A percentile compares a stretch with the other conserved stretches of the same genome.
phyloP scores from a whole-genome alignment of 148 eudicot species.

The Dysphania ambrosioides region DNA sequence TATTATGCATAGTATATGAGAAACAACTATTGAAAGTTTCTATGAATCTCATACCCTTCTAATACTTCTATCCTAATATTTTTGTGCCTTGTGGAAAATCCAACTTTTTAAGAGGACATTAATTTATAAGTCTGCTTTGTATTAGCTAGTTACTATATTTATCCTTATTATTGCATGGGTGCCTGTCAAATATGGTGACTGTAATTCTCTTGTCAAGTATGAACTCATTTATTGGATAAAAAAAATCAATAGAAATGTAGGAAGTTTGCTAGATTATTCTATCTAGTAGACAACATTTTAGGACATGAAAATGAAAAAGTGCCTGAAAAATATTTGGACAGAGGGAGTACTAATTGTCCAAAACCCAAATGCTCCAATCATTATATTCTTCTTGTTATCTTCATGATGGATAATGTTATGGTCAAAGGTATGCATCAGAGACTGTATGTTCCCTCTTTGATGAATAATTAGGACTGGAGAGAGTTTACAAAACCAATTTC shows the following conservation, averaged over 20 bases:
- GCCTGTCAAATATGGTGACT: neutral
- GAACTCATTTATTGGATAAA: no score
- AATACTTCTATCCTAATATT: no score
- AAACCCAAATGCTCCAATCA: neutral
- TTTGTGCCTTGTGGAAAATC: no score
- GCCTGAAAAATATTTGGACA: neutral
- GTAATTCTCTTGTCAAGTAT: neutral
- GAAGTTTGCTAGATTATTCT: neutral
- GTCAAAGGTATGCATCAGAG: neutral
- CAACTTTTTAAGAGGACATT: no score
- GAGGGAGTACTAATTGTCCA: neutral
- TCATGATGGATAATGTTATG: neutral
- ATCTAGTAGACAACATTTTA: neutral
- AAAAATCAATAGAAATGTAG: neutral
- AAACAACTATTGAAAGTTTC: no score
- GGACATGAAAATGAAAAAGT: neutral
- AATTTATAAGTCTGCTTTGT: no score
- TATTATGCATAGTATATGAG: no score
- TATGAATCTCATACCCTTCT: no score
- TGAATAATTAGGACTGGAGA: neutral
- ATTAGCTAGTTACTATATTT: no score
- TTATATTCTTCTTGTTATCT: neutral
- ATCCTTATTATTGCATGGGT: no score
- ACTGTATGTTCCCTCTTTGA: no score
- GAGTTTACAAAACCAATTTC: neutral